Evolutionary conservation across 768 basidiomycete genomes (phyloP).

Genomic region (Suillus decipiens): DNA sequence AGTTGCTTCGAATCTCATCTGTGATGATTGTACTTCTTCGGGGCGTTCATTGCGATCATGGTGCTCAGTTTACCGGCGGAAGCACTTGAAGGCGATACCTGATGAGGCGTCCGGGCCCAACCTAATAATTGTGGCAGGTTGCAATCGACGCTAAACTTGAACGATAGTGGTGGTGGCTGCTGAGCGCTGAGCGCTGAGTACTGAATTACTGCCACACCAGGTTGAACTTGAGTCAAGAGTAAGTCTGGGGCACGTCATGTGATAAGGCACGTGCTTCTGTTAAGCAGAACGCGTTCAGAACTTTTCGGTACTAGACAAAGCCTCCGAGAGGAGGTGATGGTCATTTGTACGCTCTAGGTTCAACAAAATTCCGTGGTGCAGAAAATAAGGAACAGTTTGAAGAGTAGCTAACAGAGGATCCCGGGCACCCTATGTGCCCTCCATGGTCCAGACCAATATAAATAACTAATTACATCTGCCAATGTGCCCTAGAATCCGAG

Average conservation of each 20-base stretch:
- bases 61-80: neutral
- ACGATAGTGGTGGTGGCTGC: no score
- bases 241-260: no score
- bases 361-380: neutral
- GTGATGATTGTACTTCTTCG: constrained; percentile 1
- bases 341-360: no score
- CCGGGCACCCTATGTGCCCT: neutral
- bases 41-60: neutral
- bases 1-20: constrained; percentile 4
- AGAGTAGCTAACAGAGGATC: neutral
- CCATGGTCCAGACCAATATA: neutral
- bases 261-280: no score
- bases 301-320: no score
- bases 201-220: no score
- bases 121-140: neutral
- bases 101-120: neutral
- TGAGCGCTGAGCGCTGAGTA: no score
- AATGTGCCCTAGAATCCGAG: neutral
- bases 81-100: neutral
- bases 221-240: no score
- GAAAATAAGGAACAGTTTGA: neutral
- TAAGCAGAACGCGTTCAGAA: no score
- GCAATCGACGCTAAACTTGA: no score
- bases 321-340: no score
- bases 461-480: neutral